These are phyloP conservation scores for Alternaria sp. DNA, from an alignment of 2,329 filamentous ascomycete genomes.

Conservation along the genomic window DNA sequence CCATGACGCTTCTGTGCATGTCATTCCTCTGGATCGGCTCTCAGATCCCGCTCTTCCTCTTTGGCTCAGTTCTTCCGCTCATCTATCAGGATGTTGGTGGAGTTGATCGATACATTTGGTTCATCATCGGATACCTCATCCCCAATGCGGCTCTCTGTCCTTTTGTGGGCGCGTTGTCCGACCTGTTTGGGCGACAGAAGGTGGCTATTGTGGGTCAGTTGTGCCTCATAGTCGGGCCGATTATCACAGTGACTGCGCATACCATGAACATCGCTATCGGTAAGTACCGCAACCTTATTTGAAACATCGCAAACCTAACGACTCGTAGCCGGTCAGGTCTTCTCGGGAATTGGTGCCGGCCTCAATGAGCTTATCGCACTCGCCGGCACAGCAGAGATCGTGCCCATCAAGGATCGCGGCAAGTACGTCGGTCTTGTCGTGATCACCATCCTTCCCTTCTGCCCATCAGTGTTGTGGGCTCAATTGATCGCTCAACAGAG, in stretches of 20 bases:
- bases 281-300: constrained; percentile 9
- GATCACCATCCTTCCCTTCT: constrained; percentile 68
- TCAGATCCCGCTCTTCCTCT: constrained; percentile 63
- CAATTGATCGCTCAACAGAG: constrained; percentile 60
- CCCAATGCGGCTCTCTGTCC: constrained; percentile 64
- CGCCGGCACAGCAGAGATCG: constrained; percentile 71
- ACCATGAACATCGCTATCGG: constrained; percentile 42
- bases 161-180: constrained; percentile 63
- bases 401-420: constrained; percentile 68
- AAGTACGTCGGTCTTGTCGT: constrained; percentile 67
- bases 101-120: constrained; percentile 66
- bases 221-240: constrained; percentile 48
- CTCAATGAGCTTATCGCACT: constrained; percentile 73
- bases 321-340: constrained; percentile 44
- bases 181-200: constrained; percentile 42
- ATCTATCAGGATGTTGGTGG: constrained; percentile 68
- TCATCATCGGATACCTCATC: constrained; percentile 58
- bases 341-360: constrained; percentile 70
- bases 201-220: constrained; percentile 40
- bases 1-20: constrained; percentile 64
- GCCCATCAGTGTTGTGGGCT: constrained; percentile 66
- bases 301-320: neutral
- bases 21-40: constrained; percentile 67
- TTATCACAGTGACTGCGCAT: constrained; percentile 36
- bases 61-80: constrained; percentile 51